Conservation (phyloP, 2,329 filamentous ascomycete species). For the Penicillium concentricum region DNA sequence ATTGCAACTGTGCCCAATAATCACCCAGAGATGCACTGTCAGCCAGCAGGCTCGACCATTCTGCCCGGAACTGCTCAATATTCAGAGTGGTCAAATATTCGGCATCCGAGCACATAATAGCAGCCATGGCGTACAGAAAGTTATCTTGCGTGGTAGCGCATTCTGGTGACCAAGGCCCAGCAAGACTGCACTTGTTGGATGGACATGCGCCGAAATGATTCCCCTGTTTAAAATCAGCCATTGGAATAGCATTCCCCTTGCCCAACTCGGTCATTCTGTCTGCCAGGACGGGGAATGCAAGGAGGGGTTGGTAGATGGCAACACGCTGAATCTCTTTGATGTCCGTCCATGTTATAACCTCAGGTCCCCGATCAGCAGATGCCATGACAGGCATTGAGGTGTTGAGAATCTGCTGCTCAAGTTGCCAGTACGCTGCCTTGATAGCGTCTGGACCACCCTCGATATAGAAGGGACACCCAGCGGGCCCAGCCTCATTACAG, state of each 20-base stretch:
- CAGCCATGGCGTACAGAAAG: constrained; percentile 28
- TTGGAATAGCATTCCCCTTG: constrained; percentile 25
- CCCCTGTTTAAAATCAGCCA: constrained; percentile 34
- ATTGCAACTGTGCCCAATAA: constrained; percentile 40
- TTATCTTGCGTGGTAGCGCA: constrained; percentile 30
- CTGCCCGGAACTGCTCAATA: constrained; percentile 18
- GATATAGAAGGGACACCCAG: constrained; percentile 32
- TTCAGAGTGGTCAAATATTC: constrained; percentile 22
- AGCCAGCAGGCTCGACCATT: constrained; percentile 23
- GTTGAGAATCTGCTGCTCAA: constrained; percentile 29
- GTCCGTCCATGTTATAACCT: constrained; percentile 38
- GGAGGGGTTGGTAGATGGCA: constrained; percentile 34
- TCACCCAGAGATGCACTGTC: constrained; percentile 33
- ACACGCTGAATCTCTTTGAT: constrained; percentile 31
- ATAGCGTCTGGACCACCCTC: constrained; percentile 30
- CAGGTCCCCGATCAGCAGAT: constrained; percentile 30
- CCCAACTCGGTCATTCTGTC: constrained; percentile 25
- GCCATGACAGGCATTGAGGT: constrained; percentile 31
- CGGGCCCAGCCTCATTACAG: constrained; percentile 29
- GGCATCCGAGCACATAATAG: constrained; percentile 35
- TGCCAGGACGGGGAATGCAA: constrained; percentile 30
- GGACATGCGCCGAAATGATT: constrained; percentile 27
- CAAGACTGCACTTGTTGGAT: constrained; percentile 27
- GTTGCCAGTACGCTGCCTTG: constrained; percentile 21
- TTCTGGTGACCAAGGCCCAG: constrained; percentile 33